These are phyloP conservation scores for Allium sativum DNA, from an alignment of 106 monocot genomes.

Conservation along the genomic window DNA sequence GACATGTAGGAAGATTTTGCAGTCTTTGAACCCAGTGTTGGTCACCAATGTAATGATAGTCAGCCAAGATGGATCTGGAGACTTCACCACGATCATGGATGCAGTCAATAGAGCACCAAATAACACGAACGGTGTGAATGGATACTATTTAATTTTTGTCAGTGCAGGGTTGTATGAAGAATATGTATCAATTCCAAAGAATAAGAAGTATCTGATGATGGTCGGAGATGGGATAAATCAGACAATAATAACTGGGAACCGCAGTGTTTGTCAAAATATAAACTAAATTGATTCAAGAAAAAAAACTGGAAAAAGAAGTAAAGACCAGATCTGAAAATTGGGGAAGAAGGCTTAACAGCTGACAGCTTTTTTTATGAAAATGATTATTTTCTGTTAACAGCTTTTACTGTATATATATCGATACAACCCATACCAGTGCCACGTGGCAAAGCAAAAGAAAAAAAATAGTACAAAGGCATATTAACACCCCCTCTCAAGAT, in stretches of 20 bases:
- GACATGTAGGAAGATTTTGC: background rate
- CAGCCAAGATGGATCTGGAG: constrained; percentile 28
- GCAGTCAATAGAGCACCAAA: constrained; percentile 40
- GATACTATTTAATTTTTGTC: constrained; percentile 45
- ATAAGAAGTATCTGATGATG: constrained; percentile 55
- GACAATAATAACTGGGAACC: constrained; percentile 52
- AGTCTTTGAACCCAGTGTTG: constrained; percentile 15
- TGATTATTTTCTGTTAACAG: no score
- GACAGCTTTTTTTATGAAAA: no score
- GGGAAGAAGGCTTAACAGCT: no score
- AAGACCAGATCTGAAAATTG: no score
- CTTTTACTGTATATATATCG: no score
- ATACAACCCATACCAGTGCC: no score
- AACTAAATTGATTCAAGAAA: no score
- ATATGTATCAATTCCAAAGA: constrained; percentile 36
- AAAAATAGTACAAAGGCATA: no score
- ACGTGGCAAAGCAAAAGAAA: no score
- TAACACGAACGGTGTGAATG: constrained; percentile 19
- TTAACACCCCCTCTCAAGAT: no score
- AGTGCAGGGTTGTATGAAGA: constrained; percentile 42
- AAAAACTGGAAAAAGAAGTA: no score
- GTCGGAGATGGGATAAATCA: constrained; percentile 49
- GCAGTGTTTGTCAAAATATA: no score
- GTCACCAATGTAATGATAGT: constrained; percentile 32
- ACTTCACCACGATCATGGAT: constrained; percentile 37